Evolutionary conservation across 345 rosid genomes (phyloP).

Genomic region (Eutrema yunnanense): DNA sequence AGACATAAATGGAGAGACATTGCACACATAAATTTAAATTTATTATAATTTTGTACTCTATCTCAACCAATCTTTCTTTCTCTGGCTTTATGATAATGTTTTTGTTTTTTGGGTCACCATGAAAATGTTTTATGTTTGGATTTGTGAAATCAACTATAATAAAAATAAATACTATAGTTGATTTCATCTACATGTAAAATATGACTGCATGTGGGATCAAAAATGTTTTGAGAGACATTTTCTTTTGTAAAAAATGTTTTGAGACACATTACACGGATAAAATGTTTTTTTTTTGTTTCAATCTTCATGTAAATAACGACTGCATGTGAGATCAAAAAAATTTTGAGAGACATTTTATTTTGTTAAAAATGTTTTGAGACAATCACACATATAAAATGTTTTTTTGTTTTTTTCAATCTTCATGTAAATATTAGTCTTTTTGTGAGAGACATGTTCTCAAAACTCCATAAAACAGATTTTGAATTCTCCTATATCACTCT

Average conservation of each 20-base stretch:
- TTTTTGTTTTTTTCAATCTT: neutral
- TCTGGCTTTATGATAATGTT: neutral
- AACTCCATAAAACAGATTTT: too few species aligned
- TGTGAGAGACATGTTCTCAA: too few species aligned
- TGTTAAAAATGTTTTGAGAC: neutral
- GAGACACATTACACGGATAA: neutral
- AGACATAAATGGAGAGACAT: constrained; percentile 14
- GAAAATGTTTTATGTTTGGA: neutral
- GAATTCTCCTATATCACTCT: too few species aligned
- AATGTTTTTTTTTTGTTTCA: neutral
- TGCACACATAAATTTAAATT: neutral
- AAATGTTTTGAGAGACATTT: neutral
- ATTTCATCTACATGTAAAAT: neutral
- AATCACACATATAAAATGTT: neutral
- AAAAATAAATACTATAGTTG: neutral
- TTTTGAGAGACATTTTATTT: neutral
- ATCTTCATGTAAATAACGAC: neutral
- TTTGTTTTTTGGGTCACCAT: neutral
- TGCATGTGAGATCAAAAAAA: neutral
- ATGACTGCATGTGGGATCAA: constrained; percentile 1
- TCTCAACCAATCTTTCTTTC: neutral
- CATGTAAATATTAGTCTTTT: neutral
- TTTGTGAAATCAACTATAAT: neutral
- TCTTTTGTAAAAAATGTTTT: neutral
- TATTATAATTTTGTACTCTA: neutral